Base-by-base conservation (phyloP, 768 basidiomycete genomes). In the Hypsizygus marmoreus region DNA sequence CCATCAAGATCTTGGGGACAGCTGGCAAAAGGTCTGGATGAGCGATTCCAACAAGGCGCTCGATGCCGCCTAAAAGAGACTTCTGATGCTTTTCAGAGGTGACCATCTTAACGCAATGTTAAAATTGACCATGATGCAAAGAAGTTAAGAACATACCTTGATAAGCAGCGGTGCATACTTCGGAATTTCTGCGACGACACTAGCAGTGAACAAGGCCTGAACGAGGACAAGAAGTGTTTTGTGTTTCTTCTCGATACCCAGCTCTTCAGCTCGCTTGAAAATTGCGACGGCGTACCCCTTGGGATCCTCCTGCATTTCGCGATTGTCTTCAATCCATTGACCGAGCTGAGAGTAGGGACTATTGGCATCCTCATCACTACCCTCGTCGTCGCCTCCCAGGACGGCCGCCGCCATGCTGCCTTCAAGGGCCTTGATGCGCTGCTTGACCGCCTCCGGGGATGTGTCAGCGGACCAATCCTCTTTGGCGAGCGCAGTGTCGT, bases 41-140 rank as follows among this genome's bases (percentile, higher is more conserved):
- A 14, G 77, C 66, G 46, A 91, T 68, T 38, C 91, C 95, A 40
- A 89, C 81, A 40, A 80, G 74, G 13, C 91, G 88, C 63, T 99
- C 97, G 38, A 98, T 71, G 41, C 97, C 97, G 20, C 97, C 97
- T 6, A 98, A 77, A 23, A 99, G 72, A 0, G 94, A 75, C 68
- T 98, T 99, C 66, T 97, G 92, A 58, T 95, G 91, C 66, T 94
- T 97, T 74, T 98, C 95, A 2, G 88, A 86, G 0, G 86, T 86
- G 38, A 90, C 84, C 78, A 95, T 80, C 91, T 95, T 45, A 25
- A 37, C 6, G 17, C 39, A 40, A 4, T 23, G 28, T 49, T 10
- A 60, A 51, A 32, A 49, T 51, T 23, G 42, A 13, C 4, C 10
- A 8, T 9, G 36, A 6, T 6, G 34, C 30, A 2, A 28, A 32